A percentile compares a stretch with the other conserved stretches of the same genome.
These are phyloP conservation scores for Ceratobasidium theobromae DNA, from an alignment of 1,284 basidiomycete species.

Conservation along the genomic window DNA sequence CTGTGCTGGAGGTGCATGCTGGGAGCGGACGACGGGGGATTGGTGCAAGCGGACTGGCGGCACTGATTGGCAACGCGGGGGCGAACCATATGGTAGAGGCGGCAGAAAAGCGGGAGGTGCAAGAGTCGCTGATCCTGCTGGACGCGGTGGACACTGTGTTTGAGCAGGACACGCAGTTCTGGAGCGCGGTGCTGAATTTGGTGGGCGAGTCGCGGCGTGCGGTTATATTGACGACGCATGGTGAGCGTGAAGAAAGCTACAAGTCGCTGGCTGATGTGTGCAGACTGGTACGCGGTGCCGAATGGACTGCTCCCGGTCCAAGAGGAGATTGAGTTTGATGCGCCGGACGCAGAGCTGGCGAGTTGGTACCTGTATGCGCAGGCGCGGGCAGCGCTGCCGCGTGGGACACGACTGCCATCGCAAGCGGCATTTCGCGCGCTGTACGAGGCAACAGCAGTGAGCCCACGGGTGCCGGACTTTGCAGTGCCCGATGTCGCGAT, in stretches of 20 bases:
- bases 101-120: constrained; percentile 42
- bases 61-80: constrained; percentile 88
- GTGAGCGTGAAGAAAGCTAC: constrained; percentile 49
- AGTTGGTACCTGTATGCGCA: constrained; percentile 72
- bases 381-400: constrained; percentile 49
- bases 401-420: constrained; percentile 33
- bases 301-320: constrained; percentile 75
- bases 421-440: not conserved
- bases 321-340: constrained; percentile 57
- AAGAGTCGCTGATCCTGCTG: constrained; percentile 89
- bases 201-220: constrained; percentile 82
- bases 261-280: constrained; percentile 29
- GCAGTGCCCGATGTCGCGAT: constrained; percentile 43
- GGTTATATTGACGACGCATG: constrained; percentile 90
- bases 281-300: constrained; percentile 75
- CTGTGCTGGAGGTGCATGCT: constrained; percentile 97
- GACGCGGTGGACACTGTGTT: constrained; percentile 96
- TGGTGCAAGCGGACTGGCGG: constrained; percentile 68
- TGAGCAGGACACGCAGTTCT: constrained; percentile 89
- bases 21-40: constrained; percentile 81
- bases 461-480: constrained; percentile 36
- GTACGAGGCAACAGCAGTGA: not conserved
- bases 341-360: constrained; percentile 61
- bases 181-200: constrained; percentile 78
- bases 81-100: constrained; percentile 79